Evolutionary conservation across 75 land plant genomes (phyloP), one percentile per base, ranked within the genome.

Genomic region (Selaginella moellendorffii): DNA sequence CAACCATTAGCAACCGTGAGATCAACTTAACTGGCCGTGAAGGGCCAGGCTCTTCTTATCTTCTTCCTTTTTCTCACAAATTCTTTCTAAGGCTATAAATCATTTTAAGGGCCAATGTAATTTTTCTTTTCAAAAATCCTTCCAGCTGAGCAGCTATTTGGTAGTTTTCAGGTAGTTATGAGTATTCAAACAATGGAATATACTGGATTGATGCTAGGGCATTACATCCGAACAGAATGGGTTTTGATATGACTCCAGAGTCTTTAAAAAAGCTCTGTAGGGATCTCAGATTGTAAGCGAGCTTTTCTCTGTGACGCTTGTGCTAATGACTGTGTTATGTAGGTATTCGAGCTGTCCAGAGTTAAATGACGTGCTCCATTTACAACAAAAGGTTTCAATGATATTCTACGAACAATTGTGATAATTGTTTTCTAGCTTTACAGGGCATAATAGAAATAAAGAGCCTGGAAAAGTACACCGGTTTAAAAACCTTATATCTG

Each of bases 331-430:
- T n/a, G n/a, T 58, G 12, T 52, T 9, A 0, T 30, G n/a, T 30
- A 75, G 77, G 31, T 75, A 75, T 61, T 69, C 72, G 29, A 69
- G 68, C 59, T 69, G 73, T 51, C 77, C 77, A 65, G 68, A 75
- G 63, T 61, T 75, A 53, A 75, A 75, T 21, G 77, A 75, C 0
- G 67, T 75, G 17, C 27, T 75, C 19, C 74, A 75, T 31, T 52
- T 75, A 23, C 77, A 75, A 23, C 77, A 75, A 52, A 75, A 69
- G 73, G 77, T 75, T 21, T 0, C 26, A 19, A 8, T 24, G 64
- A 19, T 54, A 65, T 2, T 53, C 10, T 18, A 8, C 20, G 10
- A 61, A 61, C 25, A 10, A 26, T 2, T 58, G 1, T 52, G 24
- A 21, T 52, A 53, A 26, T 65, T 52, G 26, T 19, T 21, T 19